Evolutionary conservation across 2,329 filamentous ascomycete genomes (phyloP).

Genomic region (Lasiodiplodia theobromae): DNA sequence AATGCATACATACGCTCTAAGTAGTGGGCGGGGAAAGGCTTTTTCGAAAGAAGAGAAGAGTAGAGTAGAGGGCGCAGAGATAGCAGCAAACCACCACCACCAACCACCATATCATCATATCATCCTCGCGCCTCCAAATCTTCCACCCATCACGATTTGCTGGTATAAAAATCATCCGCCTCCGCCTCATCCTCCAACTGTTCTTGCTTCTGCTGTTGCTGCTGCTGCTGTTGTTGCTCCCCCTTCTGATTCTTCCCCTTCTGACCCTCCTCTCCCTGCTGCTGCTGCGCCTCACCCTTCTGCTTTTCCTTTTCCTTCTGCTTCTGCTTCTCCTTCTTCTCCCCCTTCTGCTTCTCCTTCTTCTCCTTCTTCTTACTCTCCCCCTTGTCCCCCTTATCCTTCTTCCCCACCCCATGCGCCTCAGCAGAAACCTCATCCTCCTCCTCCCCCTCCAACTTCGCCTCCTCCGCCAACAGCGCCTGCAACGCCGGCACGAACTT

Average conservation of each 20-base stretch:
- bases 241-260: neutral
- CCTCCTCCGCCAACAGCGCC: conserved; percentile 56
- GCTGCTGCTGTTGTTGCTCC: too few relatives aligned
- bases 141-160: too few relatives aligned
- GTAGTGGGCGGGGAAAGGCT: too few relatives aligned
- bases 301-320: neutral
- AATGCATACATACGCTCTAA: too few relatives aligned
- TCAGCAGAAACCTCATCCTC: neutral
- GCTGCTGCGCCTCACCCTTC: neutral
- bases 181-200: too few relatives aligned
- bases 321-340: neutral
- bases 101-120: too few relatives aligned
- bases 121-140: too few relatives aligned
- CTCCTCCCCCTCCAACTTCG: conserved; percentile 10
- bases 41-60: too few relatives aligned
- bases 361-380: conserved; percentile 31
- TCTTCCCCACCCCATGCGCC: neutral
- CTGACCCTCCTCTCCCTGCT: neutral
- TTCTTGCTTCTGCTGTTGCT: too few relatives aligned
- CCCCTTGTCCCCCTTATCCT: conserved; percentile 32
- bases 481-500: conserved; percentile 67
- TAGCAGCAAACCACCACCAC: too few relatives aligned
- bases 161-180: too few relatives aligned
- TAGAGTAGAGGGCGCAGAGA: too few relatives aligned
- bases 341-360: conserved; percentile 35